Base-by-base conservation (phyloP, 2,329 filamentous ascomycete genomes). In the Botrytis deweyae region DNA sequence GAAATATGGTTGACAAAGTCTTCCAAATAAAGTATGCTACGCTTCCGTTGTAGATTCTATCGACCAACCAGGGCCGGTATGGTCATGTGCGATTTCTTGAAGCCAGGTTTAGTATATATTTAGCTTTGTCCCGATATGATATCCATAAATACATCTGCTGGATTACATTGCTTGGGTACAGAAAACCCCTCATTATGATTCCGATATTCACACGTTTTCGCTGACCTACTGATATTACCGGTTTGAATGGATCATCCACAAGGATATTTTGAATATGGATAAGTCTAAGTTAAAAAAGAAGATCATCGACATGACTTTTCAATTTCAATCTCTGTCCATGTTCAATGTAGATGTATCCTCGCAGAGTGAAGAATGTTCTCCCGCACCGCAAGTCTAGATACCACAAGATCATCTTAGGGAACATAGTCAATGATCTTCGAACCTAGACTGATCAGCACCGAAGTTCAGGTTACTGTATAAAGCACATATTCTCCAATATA, bases 121-220 rank as follows among this genome's bases (percentile, higher is more conserved):
- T 40, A 3, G 6, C 66, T 49, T 29, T 69, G 22, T 29, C 66
- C 49, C 14, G 66, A 59, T 18, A 58, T 29, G 3, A 59, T 59
- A 44, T 69, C 25, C 46, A 69, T 69, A 6, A 40, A 69, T 20
- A 22, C 22, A 42, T 69, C 49, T 29, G 49, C 66, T 6, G 66
- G 66, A 52, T 59, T 69, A 33, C 22, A 42, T 25, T 55, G 20
- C 18, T 59, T 14, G 7, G 66, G 33, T 36, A 42, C 8, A 58
- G 36, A 29, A 59, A 59, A 42, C 12, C 36, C 44, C 2, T 36
- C 14, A n/a, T 69, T 69, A 29, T 29, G 29, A 59, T 70, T 40
- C 67, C 67, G 22, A 70, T 70, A 33, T 52, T 70, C 38, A 70
- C 38, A 58, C 52, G 67, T n/a, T 70, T 70, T 20, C n/a, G 38